These are phyloP conservation scores for Haplosporangium sp. DNA, from an alignment of 371 early-diverging fungal genomes.

Conservation along the genomic window DNA sequence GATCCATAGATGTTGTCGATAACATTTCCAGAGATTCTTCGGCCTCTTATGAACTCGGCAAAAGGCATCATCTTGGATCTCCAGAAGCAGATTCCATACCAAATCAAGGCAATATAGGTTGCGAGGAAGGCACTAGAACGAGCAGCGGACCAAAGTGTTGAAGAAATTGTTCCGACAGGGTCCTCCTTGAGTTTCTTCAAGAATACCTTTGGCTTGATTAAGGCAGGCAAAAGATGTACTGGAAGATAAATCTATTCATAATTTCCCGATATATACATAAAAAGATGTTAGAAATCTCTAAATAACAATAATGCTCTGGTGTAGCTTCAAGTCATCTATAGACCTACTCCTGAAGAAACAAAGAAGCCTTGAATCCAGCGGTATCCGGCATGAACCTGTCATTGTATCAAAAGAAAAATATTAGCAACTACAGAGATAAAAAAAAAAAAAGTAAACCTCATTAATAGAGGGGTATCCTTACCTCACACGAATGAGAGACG, in stretches of 20 bases:
- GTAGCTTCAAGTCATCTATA: background rate
- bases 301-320: no score
- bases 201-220: conserved; percentile 64
- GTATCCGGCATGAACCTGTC: conserved; percentile 44
- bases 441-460: background rate
- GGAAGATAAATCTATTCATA: conserved; percentile 65
- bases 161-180: conserved; percentile 52
- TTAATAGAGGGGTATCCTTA: background rate
- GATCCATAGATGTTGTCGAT: conserved; percentile 66
- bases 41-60: conserved; percentile 32
- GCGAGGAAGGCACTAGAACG: conserved; percentile 74
- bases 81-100: conserved; percentile 69
- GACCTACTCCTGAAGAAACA: conserved; percentile 49
- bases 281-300: no score
- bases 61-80: conserved; percentile 61
- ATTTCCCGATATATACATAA: no score
- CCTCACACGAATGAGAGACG: conserved; percentile 47
- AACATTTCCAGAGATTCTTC: conserved; percentile 56
- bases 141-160: conserved; percentile 61
- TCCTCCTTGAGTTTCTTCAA: conserved; percentile 50
- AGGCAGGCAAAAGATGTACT: conserved; percentile 69
- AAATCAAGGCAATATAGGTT: conserved; percentile 67
- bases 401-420: background rate
- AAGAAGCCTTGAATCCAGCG: conserved; percentile 51
- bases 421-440: background rate